Evolutionary conservation across 208 protist genomes (phyloP), one percentile per base, ranked within the genome.

Genomic region (Wallacemonas sp.): DNA sequence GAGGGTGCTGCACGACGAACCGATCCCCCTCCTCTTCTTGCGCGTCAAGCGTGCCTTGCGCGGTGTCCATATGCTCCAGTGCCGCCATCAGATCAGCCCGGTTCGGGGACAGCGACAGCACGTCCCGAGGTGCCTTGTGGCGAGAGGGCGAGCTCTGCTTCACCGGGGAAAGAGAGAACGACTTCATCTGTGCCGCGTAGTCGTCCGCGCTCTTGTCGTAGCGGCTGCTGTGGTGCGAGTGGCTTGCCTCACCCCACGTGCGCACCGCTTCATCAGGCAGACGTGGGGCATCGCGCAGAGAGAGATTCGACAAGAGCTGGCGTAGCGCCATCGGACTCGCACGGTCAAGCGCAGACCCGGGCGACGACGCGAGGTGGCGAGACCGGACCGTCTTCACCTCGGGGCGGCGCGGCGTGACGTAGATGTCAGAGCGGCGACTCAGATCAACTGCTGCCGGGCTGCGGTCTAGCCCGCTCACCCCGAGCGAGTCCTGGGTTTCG

Each of bases 231-330:
- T 14, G 36, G 36, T 41, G 36, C n/a, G n/a, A n/a, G 36, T 41
- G 36, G 36, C 36, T 41, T 6, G 9, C 14, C 34, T 24, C 17
- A 26, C 28, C 17, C 38, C 38, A 19, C 21, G 24, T 19, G 54
- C 12, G 8, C 21, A n/a, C 49, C 27, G 6, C 53, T 15, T 55
- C 42, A 22, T 60, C 34, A 3, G 66, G 68, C 21, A 63, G 62
- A n/a, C 72, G 39, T 19, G 72, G 72, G n/a, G 72, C 72, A 38
- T 38, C 67, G 38, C 31, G n/a, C 5, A 72, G 41, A 15, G 72
- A 70, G 3, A 78, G 34, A 19, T 30, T 59, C 9, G 27, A 38
- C 34, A 73, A 55, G 21, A 67, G 47, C 19, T 64, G 34, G 11
- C 54, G 28, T 1, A 58, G n/a, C 11, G 30, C 14, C 30, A 24